phyloP scores from a whole-genome alignment of 305 asterid genomes.

The Solanum hybrid region DNA sequence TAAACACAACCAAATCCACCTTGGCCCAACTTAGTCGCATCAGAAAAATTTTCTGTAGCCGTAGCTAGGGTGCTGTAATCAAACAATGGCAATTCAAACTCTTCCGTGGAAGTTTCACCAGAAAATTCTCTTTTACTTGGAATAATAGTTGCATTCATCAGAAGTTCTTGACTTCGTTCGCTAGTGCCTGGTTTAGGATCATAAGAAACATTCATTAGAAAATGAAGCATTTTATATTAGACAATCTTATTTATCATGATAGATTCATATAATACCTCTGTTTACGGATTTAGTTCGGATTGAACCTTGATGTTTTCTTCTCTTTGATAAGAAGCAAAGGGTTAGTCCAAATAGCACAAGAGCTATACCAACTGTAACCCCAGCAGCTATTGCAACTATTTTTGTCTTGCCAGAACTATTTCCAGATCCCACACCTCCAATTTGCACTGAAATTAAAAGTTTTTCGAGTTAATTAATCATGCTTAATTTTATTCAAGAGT shows the following conservation, averaged over 20 bases:
- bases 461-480: not conserved
- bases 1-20: slow-evolving; percentile 92
- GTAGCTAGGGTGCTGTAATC: slow-evolving; percentile 37
- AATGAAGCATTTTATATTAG: not conserved
- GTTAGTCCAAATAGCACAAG: slow-evolving; percentile 20
- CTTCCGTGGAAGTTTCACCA: slow-evolving; percentile 41
- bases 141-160: slow-evolving; percentile 33
- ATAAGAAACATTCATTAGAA: not conserved
- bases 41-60: slow-evolving; percentile 65
- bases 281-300: slow-evolving; percentile 7
- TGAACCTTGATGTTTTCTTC: slow-evolving; percentile 16
- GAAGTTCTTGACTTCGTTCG: slow-evolving; percentile 56
- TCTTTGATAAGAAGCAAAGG: slow-evolving; percentile 32
- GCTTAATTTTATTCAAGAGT: not conserved
- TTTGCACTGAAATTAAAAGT: slow-evolving; percentile 16
- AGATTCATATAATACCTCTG: slow-evolving; percentile 30
- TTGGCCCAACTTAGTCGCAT: slow-evolving; percentile 64
- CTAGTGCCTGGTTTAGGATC: slow-evolving; percentile 28
- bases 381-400: slow-evolving; percentile 17
- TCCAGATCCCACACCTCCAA: slow-evolving; percentile 20
- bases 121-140: slow-evolving; percentile 44
- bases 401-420: slow-evolving; percentile 22
- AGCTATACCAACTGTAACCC: slow-evolving; percentile 29
- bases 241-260: not conserved
- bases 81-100: slow-evolving; percentile 63